A percentile compares a stretch with the other conserved stretches of the same genome.
Conservation (phyloP, 75 land plant genomes). For the Cunninghamia lanceolata region DNA sequence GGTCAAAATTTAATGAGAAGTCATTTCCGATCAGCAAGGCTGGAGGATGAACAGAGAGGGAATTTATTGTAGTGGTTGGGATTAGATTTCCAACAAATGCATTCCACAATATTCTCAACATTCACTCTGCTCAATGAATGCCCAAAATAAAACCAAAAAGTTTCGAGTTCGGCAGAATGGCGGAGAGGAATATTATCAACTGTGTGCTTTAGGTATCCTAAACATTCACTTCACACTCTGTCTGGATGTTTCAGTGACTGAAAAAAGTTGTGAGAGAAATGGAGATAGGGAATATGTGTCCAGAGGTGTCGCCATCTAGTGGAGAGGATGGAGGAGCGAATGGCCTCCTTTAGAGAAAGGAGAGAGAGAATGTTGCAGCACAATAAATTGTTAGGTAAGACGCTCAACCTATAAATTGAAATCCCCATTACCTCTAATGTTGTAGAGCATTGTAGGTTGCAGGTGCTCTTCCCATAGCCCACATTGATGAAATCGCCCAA, state of each 20-base stretch:
- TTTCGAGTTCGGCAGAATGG: background rate
- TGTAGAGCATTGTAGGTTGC: background rate
- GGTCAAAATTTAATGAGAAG: no score
- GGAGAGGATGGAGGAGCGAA: background rate
- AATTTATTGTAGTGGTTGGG: no score
- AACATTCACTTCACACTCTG: background rate
- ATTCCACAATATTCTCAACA: background rate
- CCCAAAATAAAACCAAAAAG: background rate
- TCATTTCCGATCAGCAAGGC: no score
- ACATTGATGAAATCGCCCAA: no score
- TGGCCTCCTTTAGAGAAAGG: background rate
- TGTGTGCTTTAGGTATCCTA: background rate
- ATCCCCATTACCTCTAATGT: background rate
- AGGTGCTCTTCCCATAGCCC: no score
- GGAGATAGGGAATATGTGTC: background rate
- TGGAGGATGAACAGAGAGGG: no score
- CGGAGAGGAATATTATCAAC: background rate
- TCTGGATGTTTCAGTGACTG: background rate
- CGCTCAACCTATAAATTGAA: background rate
- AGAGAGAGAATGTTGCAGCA: slow-evolving; percentile 2
- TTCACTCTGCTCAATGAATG: background rate
- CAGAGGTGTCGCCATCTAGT: background rate
- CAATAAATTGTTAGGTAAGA: background rate
- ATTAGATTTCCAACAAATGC: no score
- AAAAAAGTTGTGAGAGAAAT: background rate